Base-by-base conservation (phyloP, 148 eudicot species). In the Euryodendron excelsum region DNA sequence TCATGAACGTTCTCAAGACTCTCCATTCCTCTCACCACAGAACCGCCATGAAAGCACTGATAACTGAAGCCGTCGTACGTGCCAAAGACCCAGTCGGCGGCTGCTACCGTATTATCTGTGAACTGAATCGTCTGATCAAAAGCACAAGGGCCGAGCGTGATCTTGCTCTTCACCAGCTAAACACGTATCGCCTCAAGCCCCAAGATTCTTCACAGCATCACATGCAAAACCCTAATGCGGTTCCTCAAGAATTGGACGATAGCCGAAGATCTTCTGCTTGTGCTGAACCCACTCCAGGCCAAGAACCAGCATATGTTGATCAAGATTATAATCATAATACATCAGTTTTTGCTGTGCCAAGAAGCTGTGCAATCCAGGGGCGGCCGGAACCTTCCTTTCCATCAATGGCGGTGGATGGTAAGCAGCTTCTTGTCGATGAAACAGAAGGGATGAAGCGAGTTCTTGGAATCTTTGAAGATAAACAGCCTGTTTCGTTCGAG, bases 41-140 rank as follows among this genome's bases (percentile, higher is more conserved):
- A 23, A 53, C 21, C 27, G 79, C 85, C 6, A 41, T 82, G 47
- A 55, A n/a, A 7, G 12, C 85, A 1, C 62, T 82, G 1, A 60
- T 66, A 2, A 65, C 14, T 27, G 20, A 75, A 11, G 76, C 85
- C 18, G 36, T 65, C 9, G 67, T 67, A 12, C 56, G 82, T 1
- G 82, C 61, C 9, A 64, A 5, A 30, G 61, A 74, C 33, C 82
- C 78, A 2, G 74, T 80, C 34, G 74, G 77, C 5, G 82, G 78
- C 7, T 80, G 79, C 53, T 27, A n/a, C 9, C 25, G 72, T 34
- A 74, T 74, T 5, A 44, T 80, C 0, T 4, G 41, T n/a, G 15
- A 36, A 53, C n/a, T n/a, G n/a, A n/a, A n/a, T n/a, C n/a, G n/a
- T n/a, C n/a, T n/a, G n/a, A n/a, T n/a, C n/a, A n/a, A 50, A 5